Evolutionary conservation across 768 basidiomycete genomes (phyloP).

Genomic region (Piloderma croceum): DNA sequence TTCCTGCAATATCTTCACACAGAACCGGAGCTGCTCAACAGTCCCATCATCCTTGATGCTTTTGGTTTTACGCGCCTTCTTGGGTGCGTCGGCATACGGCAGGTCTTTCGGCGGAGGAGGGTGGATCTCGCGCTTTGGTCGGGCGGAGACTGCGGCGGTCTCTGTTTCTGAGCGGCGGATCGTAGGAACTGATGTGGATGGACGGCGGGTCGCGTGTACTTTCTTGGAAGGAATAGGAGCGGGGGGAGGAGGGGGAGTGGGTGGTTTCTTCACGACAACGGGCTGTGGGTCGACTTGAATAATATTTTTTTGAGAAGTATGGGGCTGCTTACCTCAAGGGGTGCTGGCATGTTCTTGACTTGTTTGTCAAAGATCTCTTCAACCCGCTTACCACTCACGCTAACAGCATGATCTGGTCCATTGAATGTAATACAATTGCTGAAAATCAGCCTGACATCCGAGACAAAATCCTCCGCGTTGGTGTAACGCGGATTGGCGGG

Average conservation of each 20-base stretch:
- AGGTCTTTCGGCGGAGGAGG: constrained; percentile 91
- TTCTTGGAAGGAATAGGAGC: constrained; percentile 40
- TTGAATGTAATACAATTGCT: constrained; percentile 89
- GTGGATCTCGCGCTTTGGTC: constrained; percentile 98
- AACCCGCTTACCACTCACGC: constrained; percentile 73
- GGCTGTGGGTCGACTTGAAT: constrained; percentile 23
- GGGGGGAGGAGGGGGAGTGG: constrained; percentile 38
- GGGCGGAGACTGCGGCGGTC: constrained; percentile 43
- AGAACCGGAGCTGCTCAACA: constrained; percentile 81
- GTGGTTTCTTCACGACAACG: constrained; percentile 40
- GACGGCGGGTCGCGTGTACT: constrained; percentile 49
- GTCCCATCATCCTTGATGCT: constrained; percentile 58
- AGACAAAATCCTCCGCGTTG: constrained; percentile 72
- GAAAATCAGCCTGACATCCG: constrained; percentile 85
- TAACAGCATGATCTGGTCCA: constrained; percentile 80
- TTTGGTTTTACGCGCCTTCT: constrained; percentile 62
- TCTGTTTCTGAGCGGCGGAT: constrained; percentile 73
- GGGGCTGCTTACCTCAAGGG: constrained; percentile 57
- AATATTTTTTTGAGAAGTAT: neutral
- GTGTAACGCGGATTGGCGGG: constrained; percentile 69
- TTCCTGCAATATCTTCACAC: constrained; percentile 67
- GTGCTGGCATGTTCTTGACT: constrained; percentile 74
- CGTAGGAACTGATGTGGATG: constrained; percentile 76
- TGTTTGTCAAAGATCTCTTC: constrained; percentile 86
- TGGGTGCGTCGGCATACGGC: constrained; percentile 72